Percentiles rank a stretch among this genome's conserved stretches.
These are phyloP conservation scores for Cyphellophora europaea DNA, from an alignment of 2,329 filamentous ascomycete species.

Conservation along the genomic window DNA sequence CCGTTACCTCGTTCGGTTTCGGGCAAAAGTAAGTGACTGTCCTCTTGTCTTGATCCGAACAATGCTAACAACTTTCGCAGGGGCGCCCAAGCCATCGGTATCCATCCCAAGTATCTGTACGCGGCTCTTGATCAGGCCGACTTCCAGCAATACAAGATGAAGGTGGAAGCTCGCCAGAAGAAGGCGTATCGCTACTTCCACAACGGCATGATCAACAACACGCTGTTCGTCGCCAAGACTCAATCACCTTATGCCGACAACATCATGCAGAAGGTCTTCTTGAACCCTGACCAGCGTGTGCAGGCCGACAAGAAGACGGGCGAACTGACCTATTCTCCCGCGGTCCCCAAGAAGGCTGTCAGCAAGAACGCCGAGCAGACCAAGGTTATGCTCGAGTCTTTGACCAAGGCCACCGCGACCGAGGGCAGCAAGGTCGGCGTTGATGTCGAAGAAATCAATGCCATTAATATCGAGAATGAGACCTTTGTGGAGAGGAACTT, in stretches of 20 bases:
- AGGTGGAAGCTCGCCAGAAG: constrained; percentile 92
- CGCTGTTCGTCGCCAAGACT: constrained; percentile 89
- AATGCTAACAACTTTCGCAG: background rate
- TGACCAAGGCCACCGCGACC: constrained; percentile 56
- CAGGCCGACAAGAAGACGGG: constrained; percentile 76
- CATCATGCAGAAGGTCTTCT: constrained; percentile 76
- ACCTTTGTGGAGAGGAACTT: constrained; percentile 96
- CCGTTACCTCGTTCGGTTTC: constrained; percentile 97
- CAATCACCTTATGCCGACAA: constrained; percentile 83
- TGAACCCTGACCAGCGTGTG: constrained; percentile 89
- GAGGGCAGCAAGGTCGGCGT: constrained; percentile 76
- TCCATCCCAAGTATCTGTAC: constrained; percentile 92
- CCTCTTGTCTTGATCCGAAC: background rate
- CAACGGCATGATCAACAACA: constrained; percentile 96
- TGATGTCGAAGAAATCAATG: constrained; percentile 80
- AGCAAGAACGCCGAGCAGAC: constrained; percentile 54
- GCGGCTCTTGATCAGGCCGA: constrained; percentile 83
- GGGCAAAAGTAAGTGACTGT: constrained; percentile 65
- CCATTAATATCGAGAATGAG: constrained; percentile 87
- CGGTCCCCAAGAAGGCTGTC: constrained; percentile 56
- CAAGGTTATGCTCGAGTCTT: constrained; percentile 64
- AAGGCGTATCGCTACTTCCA: constrained; percentile 98
- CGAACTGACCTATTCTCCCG: constrained; percentile 61
- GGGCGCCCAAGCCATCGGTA: constrained; percentile 92
- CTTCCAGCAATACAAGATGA: constrained; percentile 72